These are phyloP conservation scores for Neofusicoccum cordaticola DNA, from an alignment of 2,329 filamentous ascomycete genomes.

Conservation along the genomic window DNA sequence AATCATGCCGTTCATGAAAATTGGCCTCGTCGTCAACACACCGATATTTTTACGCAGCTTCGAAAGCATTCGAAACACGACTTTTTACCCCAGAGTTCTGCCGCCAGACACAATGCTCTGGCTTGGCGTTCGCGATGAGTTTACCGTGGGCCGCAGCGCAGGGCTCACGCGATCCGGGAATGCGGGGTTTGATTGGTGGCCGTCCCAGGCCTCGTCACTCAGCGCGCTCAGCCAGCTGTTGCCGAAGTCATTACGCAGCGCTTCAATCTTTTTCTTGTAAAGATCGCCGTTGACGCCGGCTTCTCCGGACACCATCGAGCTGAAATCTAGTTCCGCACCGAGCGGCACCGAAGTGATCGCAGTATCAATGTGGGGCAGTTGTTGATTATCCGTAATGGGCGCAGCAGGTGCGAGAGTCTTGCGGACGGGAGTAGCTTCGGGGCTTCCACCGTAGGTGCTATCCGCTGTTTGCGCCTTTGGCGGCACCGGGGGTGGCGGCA, in stretches of 20 bases:
- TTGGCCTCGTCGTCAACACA: background rate
- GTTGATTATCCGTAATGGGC: constrained; percentile 1
- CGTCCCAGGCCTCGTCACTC: constrained; percentile 67
- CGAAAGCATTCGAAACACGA: constrained; percentile 11
- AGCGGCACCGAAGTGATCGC: constrained; percentile 27
- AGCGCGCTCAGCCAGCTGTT: constrained; percentile 84
- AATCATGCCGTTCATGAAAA: constrained; percentile 17
- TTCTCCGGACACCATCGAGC: constrained; percentile 35
- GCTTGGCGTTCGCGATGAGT: constrained; percentile 31
- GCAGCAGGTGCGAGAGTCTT: constrained; percentile 8
- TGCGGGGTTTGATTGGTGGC: constrained; percentile 19
- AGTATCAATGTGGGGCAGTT: constrained; percentile 20
- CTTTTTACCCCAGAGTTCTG: constrained; percentile 35
- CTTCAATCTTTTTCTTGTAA: constrained; percentile 85
- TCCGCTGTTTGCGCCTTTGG: constrained; percentile 5
- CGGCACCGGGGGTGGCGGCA: constrained; percentile 2
- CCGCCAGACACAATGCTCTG: constrained; percentile 40
- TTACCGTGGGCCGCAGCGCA: constrained; percentile 30
- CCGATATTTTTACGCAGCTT: background rate
- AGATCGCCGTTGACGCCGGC: constrained; percentile 71
- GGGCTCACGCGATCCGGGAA: constrained; percentile 22
- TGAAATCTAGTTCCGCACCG: constrained; percentile 10
- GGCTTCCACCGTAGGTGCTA: constrained; percentile 25
- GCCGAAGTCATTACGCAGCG: constrained; percentile 78
- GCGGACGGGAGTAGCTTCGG: constrained; percentile 26